phyloP scores from a whole-genome alignment of 371 early-diverging fungal genomes.

The Chytridium lagenaria region DNA sequence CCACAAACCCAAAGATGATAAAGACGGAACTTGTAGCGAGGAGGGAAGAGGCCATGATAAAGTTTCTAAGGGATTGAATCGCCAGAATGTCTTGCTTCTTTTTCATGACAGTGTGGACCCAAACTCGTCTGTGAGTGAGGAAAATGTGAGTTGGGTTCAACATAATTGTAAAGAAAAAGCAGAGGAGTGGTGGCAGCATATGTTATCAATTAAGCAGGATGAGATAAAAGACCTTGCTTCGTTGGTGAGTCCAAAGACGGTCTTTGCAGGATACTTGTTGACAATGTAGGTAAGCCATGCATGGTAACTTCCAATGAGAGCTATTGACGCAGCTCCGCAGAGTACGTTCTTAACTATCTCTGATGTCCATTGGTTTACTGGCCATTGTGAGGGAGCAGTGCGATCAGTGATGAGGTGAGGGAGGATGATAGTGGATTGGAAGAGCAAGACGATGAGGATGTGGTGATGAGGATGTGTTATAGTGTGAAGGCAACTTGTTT shows the following conservation, averaged over 20 bases:
- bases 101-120: conserved; percentile 50
- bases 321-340: background rate
- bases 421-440: no score
- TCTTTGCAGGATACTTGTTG: background rate
- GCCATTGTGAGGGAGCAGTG: no score
- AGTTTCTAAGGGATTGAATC: conserved; percentile 52
- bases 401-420: no score
- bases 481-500: no score
- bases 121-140: conserved; percentile 37
- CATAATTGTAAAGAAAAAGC: no score
- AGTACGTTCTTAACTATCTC: background rate
- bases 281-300: background rate
- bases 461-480: no score
- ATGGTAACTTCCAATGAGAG: background rate
- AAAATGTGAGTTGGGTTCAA: no score
- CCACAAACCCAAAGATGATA: conserved; percentile 39
- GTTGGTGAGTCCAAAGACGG: background rate
- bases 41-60: conserved; percentile 47
- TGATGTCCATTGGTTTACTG: background rate
- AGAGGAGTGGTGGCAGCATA: no score
- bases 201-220: no score
- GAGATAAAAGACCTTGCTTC: no score
- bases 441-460: no score
- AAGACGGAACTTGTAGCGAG: conserved; percentile 44
- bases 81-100: conserved; percentile 49